A percentile compares a stretch with the other conserved stretches of the same genome.
Evolutionary conservation across 768 basidiomycete species (phyloP).

Genomic region (Suillus paluster): DNA sequence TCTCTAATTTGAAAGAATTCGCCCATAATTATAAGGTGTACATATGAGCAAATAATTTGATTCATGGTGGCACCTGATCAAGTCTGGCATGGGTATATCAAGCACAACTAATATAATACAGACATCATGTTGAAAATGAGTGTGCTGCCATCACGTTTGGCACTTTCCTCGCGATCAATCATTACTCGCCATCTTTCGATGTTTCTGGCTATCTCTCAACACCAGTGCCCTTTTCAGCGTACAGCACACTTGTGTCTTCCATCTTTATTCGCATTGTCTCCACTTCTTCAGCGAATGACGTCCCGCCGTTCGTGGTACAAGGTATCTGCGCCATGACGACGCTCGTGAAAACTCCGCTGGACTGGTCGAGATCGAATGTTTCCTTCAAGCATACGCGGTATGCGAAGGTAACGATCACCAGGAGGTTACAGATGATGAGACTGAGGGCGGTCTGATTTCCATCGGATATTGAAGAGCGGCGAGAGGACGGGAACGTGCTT

Average conservation of each 20-base stretch:
- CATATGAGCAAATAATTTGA: no score
- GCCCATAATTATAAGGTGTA: no score
- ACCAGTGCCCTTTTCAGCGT: background rate
- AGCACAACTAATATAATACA: no score
- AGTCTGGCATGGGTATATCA: no score
- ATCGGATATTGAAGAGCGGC: background rate
- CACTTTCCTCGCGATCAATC: background rate
- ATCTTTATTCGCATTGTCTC: background rate
- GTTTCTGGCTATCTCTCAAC: background rate
- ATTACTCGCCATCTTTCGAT: background rate
- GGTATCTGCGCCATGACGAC: background rate
- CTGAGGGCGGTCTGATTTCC: slow-evolving; percentile 23
- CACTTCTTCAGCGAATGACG: background rate
- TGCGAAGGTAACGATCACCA: slow-evolving; percentile 28
- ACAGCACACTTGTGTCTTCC: background rate
- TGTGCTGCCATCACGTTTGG: background rate
- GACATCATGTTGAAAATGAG: no score
- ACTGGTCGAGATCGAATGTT: slow-evolving; percentile 12
- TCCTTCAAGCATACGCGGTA: slow-evolving; percentile 18
- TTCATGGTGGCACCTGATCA: no score
- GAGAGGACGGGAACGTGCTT: slow-evolving; percentile 8
- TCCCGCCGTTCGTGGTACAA: background rate
- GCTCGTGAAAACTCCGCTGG: background rate
- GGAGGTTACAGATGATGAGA: slow-evolving; percentile 29
- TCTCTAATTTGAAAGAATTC: no score